Percentiles rank a stretch among this genome's conserved stretches.
Conservation (phyloP, 371 early-diverging fungal species). For the Nematocida sp. region DNA sequence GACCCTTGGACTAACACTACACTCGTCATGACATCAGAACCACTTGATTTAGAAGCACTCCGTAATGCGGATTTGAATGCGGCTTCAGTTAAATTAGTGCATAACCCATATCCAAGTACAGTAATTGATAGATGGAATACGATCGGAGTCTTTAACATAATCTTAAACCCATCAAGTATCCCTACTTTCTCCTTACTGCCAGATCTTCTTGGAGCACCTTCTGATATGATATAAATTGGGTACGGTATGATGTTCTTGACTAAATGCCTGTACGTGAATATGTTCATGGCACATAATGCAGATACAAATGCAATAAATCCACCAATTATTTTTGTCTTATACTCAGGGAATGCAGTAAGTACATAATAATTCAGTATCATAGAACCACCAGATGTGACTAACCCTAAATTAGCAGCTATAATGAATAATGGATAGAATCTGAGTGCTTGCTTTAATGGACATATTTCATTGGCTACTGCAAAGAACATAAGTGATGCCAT, state of each 20-base stretch:
- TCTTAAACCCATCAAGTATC: constrained; percentile 65
- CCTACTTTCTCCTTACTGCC: constrained; percentile 63
- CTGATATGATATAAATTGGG: constrained; percentile 63
- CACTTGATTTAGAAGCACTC: constrained; percentile 48
- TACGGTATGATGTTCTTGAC: constrained; percentile 63
- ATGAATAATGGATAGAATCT: constrained; percentile 69
- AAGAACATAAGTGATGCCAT: constrained; percentile 70
- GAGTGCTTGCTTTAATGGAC: constrained; percentile 68
- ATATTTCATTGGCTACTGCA: constrained; percentile 68
- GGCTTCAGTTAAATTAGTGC: constrained; percentile 68
- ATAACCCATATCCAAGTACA: constrained; percentile 68
- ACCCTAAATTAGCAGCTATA: constrained; percentile 67
- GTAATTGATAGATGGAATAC: constrained; percentile 66
- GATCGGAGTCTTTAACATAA: constrained; percentile 66
- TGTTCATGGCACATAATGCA: constrained; percentile 47
- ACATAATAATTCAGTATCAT: constrained; percentile 54
- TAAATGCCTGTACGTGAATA: constrained; percentile 60
- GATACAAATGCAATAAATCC: constrained; percentile 58
- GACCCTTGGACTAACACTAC: constrained; percentile 56
- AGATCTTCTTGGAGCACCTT: constrained; percentile 37
- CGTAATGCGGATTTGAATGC: constrained; percentile 62
- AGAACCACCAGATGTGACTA: constrained; percentile 62
- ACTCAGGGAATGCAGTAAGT: constrained; percentile 34
- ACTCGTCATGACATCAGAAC: constrained; percentile 55
- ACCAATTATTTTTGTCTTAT: constrained; percentile 41